These are phyloP conservation scores for Candida loeiensis DNA, from an alignment of 805 yeast species.

Conservation along the genomic window DNA sequence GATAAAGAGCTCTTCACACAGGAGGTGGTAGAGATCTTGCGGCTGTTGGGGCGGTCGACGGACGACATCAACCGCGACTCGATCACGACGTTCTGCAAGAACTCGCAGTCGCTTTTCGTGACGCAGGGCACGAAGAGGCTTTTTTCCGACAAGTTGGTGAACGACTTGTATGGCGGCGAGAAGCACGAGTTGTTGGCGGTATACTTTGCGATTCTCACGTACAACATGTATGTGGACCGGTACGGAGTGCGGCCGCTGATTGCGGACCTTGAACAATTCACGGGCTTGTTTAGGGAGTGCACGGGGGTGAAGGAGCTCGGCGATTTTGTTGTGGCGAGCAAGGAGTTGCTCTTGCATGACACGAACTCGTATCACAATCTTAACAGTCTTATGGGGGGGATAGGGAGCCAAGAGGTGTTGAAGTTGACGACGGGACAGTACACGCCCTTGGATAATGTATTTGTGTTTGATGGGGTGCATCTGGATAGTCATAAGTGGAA, in stretches of 20 bases:
- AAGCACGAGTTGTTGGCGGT: slow-evolving; percentile 23
- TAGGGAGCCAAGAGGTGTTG: slow-evolving; percentile 79
- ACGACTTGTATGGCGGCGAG: slow-evolving; percentile 12
- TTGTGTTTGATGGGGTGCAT: slow-evolving; percentile 69
- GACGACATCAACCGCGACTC: slow-evolving; percentile 32
- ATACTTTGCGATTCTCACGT: slow-evolving; percentile 44
- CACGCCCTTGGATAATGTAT: slow-evolving; percentile 66
- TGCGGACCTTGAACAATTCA: slow-evolving; percentile 20
- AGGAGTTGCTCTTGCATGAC: slow-evolving; percentile 35
- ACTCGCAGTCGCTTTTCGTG: slow-evolving; percentile 51
- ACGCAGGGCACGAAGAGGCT: slow-evolving; percentile 41
- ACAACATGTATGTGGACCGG: slow-evolving; percentile 18
- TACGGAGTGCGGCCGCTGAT: slow-evolving; percentile 16
- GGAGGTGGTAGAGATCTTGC: slow-evolving; percentile 27
- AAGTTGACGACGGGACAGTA: slow-evolving; percentile 78
- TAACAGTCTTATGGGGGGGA: slow-evolving; percentile 74
- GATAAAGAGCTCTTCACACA: slow-evolving; percentile 46
- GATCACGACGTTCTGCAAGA: slow-evolving; percentile 55
- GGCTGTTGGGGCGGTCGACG: slow-evolving; percentile 23
- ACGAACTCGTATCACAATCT: slow-evolving; percentile 53
- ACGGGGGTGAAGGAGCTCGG: slow-evolving; percentile 14
- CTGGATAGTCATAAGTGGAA: slow-evolving; percentile 46
- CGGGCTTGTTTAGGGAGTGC: slow-evolving; percentile 17
- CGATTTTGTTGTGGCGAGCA: slow-evolving; percentile 15
- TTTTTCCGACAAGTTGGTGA: slow-evolving; percentile 14